phyloP scores from a whole-genome alignment of 1,284 basidiomycete species.

The Naganishia albida region DNA sequence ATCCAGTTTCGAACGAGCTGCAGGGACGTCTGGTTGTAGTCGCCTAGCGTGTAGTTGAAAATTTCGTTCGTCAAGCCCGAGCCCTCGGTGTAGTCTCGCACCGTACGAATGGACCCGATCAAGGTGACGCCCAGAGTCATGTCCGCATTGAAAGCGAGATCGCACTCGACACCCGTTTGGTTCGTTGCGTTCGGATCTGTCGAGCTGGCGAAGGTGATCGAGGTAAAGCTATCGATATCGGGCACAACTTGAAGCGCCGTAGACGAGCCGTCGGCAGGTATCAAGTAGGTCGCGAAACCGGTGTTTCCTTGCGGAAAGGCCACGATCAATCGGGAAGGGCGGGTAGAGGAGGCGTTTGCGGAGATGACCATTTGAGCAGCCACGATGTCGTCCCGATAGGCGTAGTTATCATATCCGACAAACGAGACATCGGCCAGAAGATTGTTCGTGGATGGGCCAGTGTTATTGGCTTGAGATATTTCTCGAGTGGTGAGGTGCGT shows the following conservation, averaged over 20 bases:
- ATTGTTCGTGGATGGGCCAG: conserved; percentile 1
- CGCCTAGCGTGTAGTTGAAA: conserved; percentile 57
- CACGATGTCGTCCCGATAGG: conserved; percentile 54
- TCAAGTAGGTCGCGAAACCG: conserved; percentile 54
- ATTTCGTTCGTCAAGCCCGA: conserved; percentile 46
- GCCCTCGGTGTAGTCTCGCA: conserved; percentile 54
- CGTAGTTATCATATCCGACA: conserved; percentile 56
- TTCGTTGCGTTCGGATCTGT: conserved; percentile 36
- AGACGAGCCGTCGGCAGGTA: conserved; percentile 40
- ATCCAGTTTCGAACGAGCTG: conserved; percentile 56
- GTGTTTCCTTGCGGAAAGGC: conserved; percentile 57
- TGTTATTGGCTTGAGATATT: not conserved
- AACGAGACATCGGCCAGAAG: conserved; percentile 45
- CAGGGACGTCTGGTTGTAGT: conserved; percentile 46
- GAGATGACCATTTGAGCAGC: conserved; percentile 54
- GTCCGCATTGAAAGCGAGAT: conserved; percentile 50
- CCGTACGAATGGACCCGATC: conserved; percentile 55
- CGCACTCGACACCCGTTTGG: conserved; percentile 54
- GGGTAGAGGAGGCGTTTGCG: conserved; percentile 44
- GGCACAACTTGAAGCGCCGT: conserved; percentile 42
- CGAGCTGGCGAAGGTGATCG: conserved; percentile 20
- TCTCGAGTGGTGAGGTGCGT: conserved; percentile 8
- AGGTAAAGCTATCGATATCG: conserved; percentile 34
- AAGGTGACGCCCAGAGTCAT: conserved; percentile 54
- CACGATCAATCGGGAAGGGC: conserved; percentile 53